Evolutionary conservation across 2,329 filamentous ascomycete species (phyloP).

Genomic region (Geosmithia morbida): DNA sequence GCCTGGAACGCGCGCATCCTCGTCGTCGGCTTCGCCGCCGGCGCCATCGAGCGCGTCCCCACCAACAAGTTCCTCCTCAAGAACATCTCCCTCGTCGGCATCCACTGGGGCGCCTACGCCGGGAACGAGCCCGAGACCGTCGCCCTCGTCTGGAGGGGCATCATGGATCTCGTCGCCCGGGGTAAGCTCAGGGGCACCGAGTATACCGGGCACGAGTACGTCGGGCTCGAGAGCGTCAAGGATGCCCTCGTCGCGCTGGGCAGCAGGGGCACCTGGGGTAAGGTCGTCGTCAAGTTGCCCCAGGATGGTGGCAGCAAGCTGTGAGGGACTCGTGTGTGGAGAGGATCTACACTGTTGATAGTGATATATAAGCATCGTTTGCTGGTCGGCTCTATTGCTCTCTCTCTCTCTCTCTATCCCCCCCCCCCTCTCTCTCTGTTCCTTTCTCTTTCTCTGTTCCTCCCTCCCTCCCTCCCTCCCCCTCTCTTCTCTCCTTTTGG

Average conservation of each 20-base stretch:
- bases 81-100: conserved; percentile 78
- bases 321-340: conserved; percentile 12
- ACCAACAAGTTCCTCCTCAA: conserved; percentile 88
- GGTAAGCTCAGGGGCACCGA: conserved; percentile 73
- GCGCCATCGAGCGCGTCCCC: conserved; percentile 74
- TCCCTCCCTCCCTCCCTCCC: too few species aligned
- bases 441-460: too few species aligned
- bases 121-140: conserved; percentile 58
- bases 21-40: conserved; percentile 70
- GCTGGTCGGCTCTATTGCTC: too few species aligned
- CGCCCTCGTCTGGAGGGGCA: conserved; percentile 63
- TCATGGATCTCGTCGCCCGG: conserved; percentile 61
- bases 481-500: too few species aligned
- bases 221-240: conserved; percentile 67
- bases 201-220: conserved; percentile 69
- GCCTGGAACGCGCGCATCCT: conserved; percentile 86
- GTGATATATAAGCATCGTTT: too few species aligned
- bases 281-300: conserved; percentile 80
- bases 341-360: not conserved
- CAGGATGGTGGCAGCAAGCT: conserved; percentile 48
- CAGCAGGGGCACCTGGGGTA: conserved; percentile 79
- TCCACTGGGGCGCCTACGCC: conserved; percentile 85
- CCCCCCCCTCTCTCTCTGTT: too few species aligned
- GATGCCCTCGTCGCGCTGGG: conserved; percentile 66
- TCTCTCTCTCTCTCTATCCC: too few species aligned